phyloP scores from a whole-genome alignment of 208 protist species.

The Leishmania tropica region DNA sequence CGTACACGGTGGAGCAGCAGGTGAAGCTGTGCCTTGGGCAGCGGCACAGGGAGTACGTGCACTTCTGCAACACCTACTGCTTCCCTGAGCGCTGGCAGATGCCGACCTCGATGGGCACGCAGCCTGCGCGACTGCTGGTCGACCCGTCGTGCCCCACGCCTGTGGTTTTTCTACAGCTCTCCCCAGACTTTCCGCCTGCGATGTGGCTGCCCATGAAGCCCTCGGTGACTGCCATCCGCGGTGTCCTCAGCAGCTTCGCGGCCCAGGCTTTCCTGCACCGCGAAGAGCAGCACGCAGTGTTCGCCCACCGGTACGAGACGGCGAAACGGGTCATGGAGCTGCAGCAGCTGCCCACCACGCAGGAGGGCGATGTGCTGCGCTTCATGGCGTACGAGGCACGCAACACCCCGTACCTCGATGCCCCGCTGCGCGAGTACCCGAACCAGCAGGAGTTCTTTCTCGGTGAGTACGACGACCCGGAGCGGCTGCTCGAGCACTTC shows the following conservation, averaged over 20 bases:
- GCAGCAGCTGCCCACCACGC: slow-evolving; percentile 52
- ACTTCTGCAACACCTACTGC: slow-evolving; percentile 86
- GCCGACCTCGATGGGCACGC: slow-evolving; percentile 85
- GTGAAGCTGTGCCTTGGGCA: slow-evolving; percentile 70
- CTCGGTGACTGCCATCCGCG: slow-evolving; percentile 72
- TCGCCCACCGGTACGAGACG: slow-evolving; percentile 61
- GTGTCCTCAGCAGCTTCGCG: slow-evolving; percentile 88
- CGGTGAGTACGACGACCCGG: slow-evolving; percentile 89
- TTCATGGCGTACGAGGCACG: slow-evolving; percentile 82
- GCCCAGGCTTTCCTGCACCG: slow-evolving; percentile 68
- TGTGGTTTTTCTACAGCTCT: slow-evolving; percentile 87
- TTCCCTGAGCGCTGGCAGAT: slow-evolving; percentile 89
- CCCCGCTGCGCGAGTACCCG: slow-evolving; percentile 78
- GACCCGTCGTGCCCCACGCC: slow-evolving; percentile 59
- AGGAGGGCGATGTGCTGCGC: slow-evolving; percentile 78
- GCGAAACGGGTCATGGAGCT: slow-evolving; percentile 63
- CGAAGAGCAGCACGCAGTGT: slow-evolving; percentile 76
- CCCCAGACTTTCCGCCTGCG: slow-evolving; percentile 81
- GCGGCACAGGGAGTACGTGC: slow-evolving; percentile 82
- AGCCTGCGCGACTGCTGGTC: slow-evolving; percentile 67
- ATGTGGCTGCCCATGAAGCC: slow-evolving; percentile 91
- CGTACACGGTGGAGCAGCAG: slow-evolving; percentile 66
- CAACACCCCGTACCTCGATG: slow-evolving; percentile 72
- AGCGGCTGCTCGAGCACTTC: slow-evolving; percentile 82
- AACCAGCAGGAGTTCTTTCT: slow-evolving; percentile 88